Base-by-base conservation (phyloP, 1,139 yeast species). In the Zygosaccharomyces pseudobailii region DNA sequence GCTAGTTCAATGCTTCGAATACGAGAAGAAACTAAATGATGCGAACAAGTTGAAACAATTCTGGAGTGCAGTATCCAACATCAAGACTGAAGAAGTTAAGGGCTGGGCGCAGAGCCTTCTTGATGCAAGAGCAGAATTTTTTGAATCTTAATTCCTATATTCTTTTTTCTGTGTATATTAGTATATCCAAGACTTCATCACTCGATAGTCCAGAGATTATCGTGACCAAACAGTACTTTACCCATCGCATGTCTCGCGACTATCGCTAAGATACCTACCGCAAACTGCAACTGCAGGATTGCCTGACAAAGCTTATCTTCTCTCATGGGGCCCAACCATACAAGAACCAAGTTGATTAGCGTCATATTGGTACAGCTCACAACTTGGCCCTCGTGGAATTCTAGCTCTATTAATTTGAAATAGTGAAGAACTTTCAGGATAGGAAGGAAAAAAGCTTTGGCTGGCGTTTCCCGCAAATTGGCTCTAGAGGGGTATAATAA, bases 1-100 rank as follows among this genome's bases (percentile, higher is more conserved):
- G 80, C 73, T 90, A 55, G 79, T 87, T 55, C 97, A 92, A 68
- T 86, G 95, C 21, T 82, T 86, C 72, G 97, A 90, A 66, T 92
- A 89, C 62, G 96, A 89, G 67, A 83, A 79, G 59, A 73, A 73
- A 53, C 76, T 72, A 59, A 76, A 80, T 5, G 76, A 82, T 45
- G 66, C 68, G 45, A 79, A 79, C 55, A 75, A 80, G 57, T 72
- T 90, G 56, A 71, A 75, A 43, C 90, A 87, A 58, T 90, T 92
- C 61, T 81, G 82, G 71, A 59, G 69, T 10, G 83, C 92, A 8
- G 73, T 84, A 50, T 56, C 71, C 2, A 74, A 80, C 40, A 83
- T 92, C 55, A 84, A 84, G 61, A 80, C 95, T 25, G 71, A 74
- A 36, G 95, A 87, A 65, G 82, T 90, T 38, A 76, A 78, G 40